Evolutionary conservation across 2,329 filamentous ascomycete species (phyloP).

Genomic region (Tolypocladium nubicola): DNA sequence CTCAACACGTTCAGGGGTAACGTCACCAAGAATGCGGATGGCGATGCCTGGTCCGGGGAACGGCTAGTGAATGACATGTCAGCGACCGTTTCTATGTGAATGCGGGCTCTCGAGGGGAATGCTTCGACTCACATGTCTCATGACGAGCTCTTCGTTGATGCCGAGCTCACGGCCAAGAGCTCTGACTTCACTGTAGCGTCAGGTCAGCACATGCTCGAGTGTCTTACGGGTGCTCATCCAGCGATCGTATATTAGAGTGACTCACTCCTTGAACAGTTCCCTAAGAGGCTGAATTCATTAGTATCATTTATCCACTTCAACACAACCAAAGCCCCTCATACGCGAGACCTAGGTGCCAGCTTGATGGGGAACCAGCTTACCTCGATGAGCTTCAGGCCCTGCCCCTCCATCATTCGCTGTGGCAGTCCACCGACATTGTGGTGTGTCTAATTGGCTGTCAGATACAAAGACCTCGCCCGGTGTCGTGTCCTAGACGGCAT

Average conservation of each 20-base stretch:
- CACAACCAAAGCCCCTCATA: background rate
- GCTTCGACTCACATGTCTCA: slow-evolving; percentile 11
- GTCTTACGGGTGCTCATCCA: background rate
- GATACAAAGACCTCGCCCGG: background rate
- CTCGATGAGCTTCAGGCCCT: slow-evolving; percentile 4
- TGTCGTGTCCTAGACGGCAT: slow-evolving; percentile 6
- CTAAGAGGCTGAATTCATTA: slow-evolving; percentile 48
- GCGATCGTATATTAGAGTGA: background rate
- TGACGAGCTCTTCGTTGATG: slow-evolving; percentile 21
- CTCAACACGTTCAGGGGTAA: slow-evolving; percentile 67
- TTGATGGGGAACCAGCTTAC: background rate
- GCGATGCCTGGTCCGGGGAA: slow-evolving; percentile 48
- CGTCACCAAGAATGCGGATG: slow-evolving; percentile 74
- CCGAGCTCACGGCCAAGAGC: slow-evolving; percentile 18
- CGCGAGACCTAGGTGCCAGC: background rate
- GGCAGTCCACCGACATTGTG: slow-evolving; percentile 61
- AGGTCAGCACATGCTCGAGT: slow-evolving; percentile 38
- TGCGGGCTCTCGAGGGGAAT: background rate
- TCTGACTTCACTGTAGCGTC: slow-evolving; percentile 38
- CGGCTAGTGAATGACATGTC: background rate
- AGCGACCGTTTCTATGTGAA: background rate
- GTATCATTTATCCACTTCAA: slow-evolving; percentile 35
- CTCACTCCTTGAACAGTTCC: slow-evolving; percentile 9
- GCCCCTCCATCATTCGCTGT: slow-evolving; percentile 37
- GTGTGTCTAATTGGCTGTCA: slow-evolving; percentile 16